Base-by-base conservation (phyloP, 2,329 filamentous ascomycete genomes). In the Colletotrichum limetticola region DNA sequence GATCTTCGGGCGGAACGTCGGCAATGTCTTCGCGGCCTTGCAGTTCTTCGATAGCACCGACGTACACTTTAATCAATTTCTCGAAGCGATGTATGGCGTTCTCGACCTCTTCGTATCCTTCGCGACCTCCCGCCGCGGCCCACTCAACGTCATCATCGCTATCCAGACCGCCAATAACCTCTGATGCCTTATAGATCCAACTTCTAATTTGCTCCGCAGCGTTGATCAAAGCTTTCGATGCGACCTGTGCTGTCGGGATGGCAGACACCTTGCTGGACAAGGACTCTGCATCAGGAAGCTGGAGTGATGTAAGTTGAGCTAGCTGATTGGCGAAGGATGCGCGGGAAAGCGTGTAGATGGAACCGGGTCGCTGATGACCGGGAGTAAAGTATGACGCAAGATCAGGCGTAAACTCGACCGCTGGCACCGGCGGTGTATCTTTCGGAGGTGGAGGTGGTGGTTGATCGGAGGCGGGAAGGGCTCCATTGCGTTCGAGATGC, bases 71-170 rank as follows among this genome's bases (percentile, higher is more conserved):
- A 79, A 98, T 95, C 68, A 99, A 87, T 64, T 92, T 91, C 79
- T 98, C 95, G 78, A 98, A 99, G 62, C 94, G 92, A 49, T 88
- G 86, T 74, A 98, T 96, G 26, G 96, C 91, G 76, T 86, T 89
- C 78, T 93, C 91, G 28, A 93, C 91, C 76, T 93, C 91, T 63
- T 91, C 92, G 46, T 96, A 86, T 2, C 94, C 94, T 82, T 96
- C 94, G 74, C 93, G 88, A 2, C 97, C 97, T 65, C 95, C 97
- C 7, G 91, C 91, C 1, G 95, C 96, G 2, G 97, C 95, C 97
- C 97, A 99, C 82, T 98, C 96, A 19, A 98, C 95, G 80, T 99
- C 97, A 81, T 98, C 97, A 75, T 98, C 96, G 66, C 95, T 95
- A 81, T 98, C 95, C 55, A 99, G 86, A 5, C 95, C 95, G 67